Base-by-base conservation (phyloP, 352 stramenopile species). In the Halophytophthora batemanensis region DNA sequence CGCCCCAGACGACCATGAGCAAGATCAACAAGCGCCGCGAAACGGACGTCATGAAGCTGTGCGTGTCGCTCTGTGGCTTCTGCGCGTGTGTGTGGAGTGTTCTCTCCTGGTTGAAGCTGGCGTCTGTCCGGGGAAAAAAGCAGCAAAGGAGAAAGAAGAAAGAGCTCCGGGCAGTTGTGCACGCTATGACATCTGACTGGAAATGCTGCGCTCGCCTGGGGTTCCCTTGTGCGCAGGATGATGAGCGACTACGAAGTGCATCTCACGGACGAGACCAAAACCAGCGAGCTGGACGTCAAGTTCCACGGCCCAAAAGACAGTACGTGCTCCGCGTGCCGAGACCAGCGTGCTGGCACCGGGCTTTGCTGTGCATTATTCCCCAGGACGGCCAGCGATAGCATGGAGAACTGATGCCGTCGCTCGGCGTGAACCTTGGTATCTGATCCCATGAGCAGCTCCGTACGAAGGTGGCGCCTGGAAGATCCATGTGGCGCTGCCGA, bases 381-480 rank as follows among this genome's bases (percentile, higher is more conserved):
- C 25, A 8, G 4, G 25, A 31, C 25, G 25, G 25, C 3, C 10
- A 34, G 34, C 45, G 22, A 10, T 14, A 13, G 44, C 18, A 17
- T 36, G 19, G 18, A 13, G 44, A 23, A 17, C 11, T 51, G 1
- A 38, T 14, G 40, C 11, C 41, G 11, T 45, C 2, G 65, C 33
- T 47, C 66, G 49, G 64, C 42, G 22, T 14, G 17, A 17, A 22
- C 11, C 14, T 39, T 15, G 19, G 15, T 50, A 40, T 45, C 36
- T 38, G 53, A 18, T 43, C 45, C 11, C 38, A 5, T 31, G 53
- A 28, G 42, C 29, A 96, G 85, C 89, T 52, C 87, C 85, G 41
- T 97, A 97, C 50, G 82, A 96, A 82, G 88, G 89, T 40, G 90
- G 90, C 3, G 70, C 85, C 34, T 97, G 90, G 90, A 96, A 97